Evolutionary conservation across 1,284 basidiomycete species (phyloP).

Genomic region (Gomphus bonarii): DNA sequence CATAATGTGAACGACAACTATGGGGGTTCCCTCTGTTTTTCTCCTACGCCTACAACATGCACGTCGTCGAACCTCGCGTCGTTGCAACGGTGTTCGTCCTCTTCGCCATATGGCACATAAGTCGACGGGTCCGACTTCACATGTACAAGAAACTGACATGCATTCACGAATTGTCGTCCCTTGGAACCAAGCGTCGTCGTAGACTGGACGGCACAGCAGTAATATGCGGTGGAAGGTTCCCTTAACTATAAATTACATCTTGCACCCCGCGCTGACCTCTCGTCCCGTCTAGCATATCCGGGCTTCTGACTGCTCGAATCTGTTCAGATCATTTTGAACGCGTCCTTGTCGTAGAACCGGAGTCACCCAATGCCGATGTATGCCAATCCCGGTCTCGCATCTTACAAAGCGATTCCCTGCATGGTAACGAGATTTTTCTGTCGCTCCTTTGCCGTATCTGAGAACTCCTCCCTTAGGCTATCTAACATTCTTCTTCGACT

Average conservation of each 20-base stretch:
- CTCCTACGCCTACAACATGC: too few relatives aligned
- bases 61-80: too few relatives aligned
- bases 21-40: too few relatives aligned
- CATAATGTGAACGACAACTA: too few relatives aligned
- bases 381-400: slow-evolving; percentile 5
- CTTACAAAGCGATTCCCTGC: slow-evolving; percentile 10
- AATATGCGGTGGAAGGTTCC: slow-evolving; percentile 21
- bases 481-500: background rate
- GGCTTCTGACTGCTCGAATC: slow-evolving; percentile 13
- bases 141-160: too few relatives aligned
- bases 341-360: slow-evolving; percentile 15
- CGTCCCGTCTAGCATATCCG: slow-evolving; percentile 13
- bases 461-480: background rate
- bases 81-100: too few relatives aligned
- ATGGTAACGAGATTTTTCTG: background rate
- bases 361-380: slow-evolving; percentile 4
- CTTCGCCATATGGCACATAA: too few relatives aligned
- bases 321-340: slow-evolving; percentile 14
- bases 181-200: too few relatives aligned
- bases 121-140: too few relatives aligned
- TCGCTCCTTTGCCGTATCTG: background rate
- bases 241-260: background rate
- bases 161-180: too few relatives aligned
- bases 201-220: slow-evolving; percentile 19
- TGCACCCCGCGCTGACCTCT: background rate